Percentiles rank a stretch among this genome's conserved stretches.
Evolutionary conservation across 495 filamentous ascomycete species (phyloP).

Genomic region (Aspergillus olivimuriae): DNA sequence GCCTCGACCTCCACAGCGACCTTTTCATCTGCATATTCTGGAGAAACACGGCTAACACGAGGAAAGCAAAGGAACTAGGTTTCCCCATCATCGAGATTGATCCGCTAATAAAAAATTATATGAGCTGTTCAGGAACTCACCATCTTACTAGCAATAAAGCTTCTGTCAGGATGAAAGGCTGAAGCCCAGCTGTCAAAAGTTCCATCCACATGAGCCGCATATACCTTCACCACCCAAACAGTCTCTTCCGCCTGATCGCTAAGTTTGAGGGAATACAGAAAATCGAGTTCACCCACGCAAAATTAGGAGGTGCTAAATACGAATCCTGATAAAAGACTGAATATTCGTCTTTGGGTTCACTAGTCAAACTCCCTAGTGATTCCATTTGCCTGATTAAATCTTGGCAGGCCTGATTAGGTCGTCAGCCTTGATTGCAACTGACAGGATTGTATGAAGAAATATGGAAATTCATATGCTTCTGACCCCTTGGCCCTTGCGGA

Average conservation of each 20-base stretch:
- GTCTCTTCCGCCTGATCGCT: neutral
- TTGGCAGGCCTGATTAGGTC: too few species aligned
- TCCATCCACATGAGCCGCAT: neutral
- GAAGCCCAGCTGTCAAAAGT: neutral
- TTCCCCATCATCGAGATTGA: neutral
- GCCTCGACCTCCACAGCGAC: conserved; percentile 1
- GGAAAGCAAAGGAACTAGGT: neutral
- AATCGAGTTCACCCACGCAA: too few species aligned
- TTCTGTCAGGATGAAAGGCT: neutral
- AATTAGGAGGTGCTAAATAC: too few species aligned
- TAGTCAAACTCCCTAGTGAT: too few species aligned
- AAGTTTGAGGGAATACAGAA: neutral
- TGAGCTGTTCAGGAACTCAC: neutral
- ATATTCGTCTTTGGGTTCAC: too few species aligned
- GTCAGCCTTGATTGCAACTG: too few species aligned
- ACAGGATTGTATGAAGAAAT: too few species aligned
- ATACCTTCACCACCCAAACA: neutral
- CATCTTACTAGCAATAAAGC: neutral
- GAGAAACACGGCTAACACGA: neutral
- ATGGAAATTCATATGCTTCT: too few species aligned
- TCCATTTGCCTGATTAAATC: too few species aligned
- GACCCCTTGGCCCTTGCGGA: too few species aligned
- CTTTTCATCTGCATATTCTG: conserved; percentile 2
- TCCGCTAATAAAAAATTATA: neutral
- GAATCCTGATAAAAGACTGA: too few species aligned